Conservation (phyloP, 495 filamentous ascomycete genomes). For the Neurospora sp. region DNA sequence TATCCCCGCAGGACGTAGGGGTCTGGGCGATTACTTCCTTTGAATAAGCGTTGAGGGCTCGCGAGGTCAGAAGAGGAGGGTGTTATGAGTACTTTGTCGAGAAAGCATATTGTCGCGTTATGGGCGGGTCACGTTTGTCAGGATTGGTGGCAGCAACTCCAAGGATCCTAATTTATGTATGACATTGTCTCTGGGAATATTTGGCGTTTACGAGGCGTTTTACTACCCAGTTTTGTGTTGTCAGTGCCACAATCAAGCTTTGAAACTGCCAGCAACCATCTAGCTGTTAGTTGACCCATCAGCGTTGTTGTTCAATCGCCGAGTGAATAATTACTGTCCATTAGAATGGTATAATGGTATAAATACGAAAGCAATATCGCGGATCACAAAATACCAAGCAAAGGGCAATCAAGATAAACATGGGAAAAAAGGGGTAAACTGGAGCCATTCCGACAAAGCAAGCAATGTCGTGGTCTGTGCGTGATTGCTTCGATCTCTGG, state of each 20-base stretch:
- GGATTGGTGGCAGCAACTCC: neutral
- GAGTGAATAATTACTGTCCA: too few relatives aligned
- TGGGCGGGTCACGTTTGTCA: neutral
- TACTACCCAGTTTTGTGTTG: neutral
- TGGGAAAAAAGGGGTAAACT: neutral
- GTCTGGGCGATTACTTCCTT: conserved; percentile 89
- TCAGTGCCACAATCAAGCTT: neutral
- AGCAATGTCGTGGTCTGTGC: neutral
- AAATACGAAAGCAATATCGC: neutral
- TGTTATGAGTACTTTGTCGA: neutral
- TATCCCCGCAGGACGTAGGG: conserved; percentile 69
- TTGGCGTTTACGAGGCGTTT: neutral
- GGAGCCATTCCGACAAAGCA: neutral
- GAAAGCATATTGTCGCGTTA: neutral
- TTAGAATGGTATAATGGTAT: too few relatives aligned
- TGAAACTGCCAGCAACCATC: neutral
- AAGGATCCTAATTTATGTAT: neutral
- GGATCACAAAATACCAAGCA: too few relatives aligned
- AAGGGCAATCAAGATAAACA: neutral
- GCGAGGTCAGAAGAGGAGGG: neutral
- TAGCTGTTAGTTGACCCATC: neutral
- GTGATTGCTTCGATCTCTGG: neutral
- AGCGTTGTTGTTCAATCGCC: neutral
- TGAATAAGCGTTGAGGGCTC: conserved; percentile 29
- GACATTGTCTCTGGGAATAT: neutral